These are phyloP conservation scores for Cercospora canescens DNA, from an alignment of 2,329 filamentous ascomycete species.

Conservation along the genomic window DNA sequence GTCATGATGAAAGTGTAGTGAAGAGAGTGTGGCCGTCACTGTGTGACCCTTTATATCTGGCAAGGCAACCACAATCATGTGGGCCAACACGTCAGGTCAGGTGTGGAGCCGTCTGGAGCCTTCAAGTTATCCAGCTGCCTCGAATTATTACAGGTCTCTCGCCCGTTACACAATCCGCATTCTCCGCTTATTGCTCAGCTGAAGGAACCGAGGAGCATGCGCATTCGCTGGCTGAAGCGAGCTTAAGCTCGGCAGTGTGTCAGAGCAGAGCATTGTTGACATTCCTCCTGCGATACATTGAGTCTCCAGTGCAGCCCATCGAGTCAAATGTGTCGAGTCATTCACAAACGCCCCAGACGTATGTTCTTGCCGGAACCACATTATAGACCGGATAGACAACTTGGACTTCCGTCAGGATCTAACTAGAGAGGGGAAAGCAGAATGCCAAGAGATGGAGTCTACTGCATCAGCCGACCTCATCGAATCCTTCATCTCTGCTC, in stretches of 20 bases:
- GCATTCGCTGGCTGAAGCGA: neutral
- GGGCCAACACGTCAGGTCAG: neutral
- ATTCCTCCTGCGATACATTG: neutral
- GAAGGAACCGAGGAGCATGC: neutral
- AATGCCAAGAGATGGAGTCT: too few species aligned
- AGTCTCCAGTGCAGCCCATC: neutral
- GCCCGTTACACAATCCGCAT: too few species aligned
- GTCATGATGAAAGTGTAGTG: neutral
- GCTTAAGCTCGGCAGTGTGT: neutral
- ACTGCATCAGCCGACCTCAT: too few species aligned
- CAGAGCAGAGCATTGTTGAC: neutral
- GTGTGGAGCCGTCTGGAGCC: neutral
- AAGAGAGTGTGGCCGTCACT: neutral
- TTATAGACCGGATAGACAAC: too few species aligned
- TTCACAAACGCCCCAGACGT: neutral
- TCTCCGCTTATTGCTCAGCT: neutral
- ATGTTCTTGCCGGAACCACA: too few species aligned
- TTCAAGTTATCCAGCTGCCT: neutral
- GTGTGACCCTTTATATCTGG: neutral
- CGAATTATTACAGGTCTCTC: neutral
- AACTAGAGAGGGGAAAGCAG: too few species aligned
- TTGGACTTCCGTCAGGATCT: too few species aligned
- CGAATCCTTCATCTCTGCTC: too few species aligned
- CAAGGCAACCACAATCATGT: neutral
- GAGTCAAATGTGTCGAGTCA: neutral